phyloP scores from a whole-genome alignment of 805 yeast genomes.

The Candida verbasci region DNA sequence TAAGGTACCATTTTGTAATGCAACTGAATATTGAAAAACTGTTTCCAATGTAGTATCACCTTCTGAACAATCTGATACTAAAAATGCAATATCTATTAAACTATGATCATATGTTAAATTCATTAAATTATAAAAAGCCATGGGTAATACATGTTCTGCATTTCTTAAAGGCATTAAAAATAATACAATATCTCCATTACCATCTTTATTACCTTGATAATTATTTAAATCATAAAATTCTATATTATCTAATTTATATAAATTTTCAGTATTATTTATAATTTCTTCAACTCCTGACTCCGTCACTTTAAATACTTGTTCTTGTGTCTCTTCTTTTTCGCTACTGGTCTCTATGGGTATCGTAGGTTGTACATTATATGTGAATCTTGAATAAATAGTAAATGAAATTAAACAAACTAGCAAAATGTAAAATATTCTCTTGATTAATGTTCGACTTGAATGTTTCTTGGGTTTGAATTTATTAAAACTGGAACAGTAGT shows the following conservation, averaged over 20 bases:
- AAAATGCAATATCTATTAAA: conserved; percentile 72
- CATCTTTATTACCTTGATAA: conserved; percentile 50
- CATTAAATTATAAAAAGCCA: conserved; percentile 83
- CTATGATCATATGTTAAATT: conserved; percentile 81
- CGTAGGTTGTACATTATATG: background rate
- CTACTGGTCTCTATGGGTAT: background rate
- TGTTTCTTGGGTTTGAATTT: conserved; percentile 19
- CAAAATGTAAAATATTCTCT: conserved; percentile 7
- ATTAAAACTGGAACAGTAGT: conserved; percentile 5
- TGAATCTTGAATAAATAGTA: conserved; percentile 5
- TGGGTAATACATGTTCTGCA: conserved; percentile 70
- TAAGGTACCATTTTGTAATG: conserved; percentile 68
- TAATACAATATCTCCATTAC: conserved; percentile 60
- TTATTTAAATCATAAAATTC: conserved; percentile 60
- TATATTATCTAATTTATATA: conserved; percentile 41
- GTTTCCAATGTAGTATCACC: conserved; percentile 63
- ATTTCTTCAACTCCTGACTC: conserved; percentile 14
- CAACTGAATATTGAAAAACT: conserved; percentile 58
- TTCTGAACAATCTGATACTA: conserved; percentile 76
- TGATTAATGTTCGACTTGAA: conserved; percentile 6
- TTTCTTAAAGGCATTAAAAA: conserved; percentile 74
- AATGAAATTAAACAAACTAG: conserved; percentile 8
- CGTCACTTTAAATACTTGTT: conserved; percentile 21
- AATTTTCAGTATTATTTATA: conserved; percentile 23
- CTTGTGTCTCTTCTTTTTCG: conserved; percentile 10